A percentile compares a stretch with the other conserved stretches of the same genome.
Conservation (phyloP, 202 grass and related monocot species). For the Setaria viridis region DNA sequence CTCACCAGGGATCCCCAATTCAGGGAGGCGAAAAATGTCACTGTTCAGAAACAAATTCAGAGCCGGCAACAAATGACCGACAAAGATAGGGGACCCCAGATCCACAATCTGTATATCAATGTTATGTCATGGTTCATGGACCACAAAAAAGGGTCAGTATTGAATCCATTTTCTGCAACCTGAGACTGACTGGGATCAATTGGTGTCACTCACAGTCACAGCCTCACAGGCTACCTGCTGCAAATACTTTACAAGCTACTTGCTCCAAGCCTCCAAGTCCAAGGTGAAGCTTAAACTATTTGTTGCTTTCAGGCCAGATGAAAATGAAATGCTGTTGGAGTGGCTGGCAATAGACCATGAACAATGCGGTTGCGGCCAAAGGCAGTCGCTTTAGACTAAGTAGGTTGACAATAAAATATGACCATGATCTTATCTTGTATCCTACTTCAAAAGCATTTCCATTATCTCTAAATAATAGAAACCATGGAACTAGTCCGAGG, state of each 20-base stretch:
- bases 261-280: neutral
- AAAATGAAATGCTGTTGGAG: slow-evolving; percentile 39
- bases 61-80: slow-evolving; percentile 44
- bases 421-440: slow-evolving; percentile 55
- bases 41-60: slow-evolving; percentile 35
- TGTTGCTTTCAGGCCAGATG: slow-evolving; percentile 43
- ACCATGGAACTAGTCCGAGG: slow-evolving; percentile 33
- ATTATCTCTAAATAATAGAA: slow-evolving; percentile 39
- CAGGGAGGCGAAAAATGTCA: slow-evolving; percentile 31
- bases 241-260: slow-evolving; percentile 44
- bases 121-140: slow-evolving; percentile 29
- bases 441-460: slow-evolving; percentile 43
- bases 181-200: slow-evolving; percentile 38
- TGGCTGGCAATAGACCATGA: slow-evolving; percentile 33
- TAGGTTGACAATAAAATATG: slow-evolving; percentile 50
- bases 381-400: slow-evolving; percentile 35
- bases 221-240: slow-evolving; percentile 28
- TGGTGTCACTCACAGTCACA: slow-evolving; percentile 24
- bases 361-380: slow-evolving; percentile 38
- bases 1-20: slow-evolving; percentile 29
- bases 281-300: slow-evolving; percentile 24
- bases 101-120: slow-evolving; percentile 41
- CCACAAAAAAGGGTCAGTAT: slow-evolving; percentile 46
- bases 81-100: slow-evolving; percentile 53
- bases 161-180: slow-evolving; percentile 34